Base-by-base conservation (phyloP, 305 asterid species). In the Fraxinus ornus region DNA sequence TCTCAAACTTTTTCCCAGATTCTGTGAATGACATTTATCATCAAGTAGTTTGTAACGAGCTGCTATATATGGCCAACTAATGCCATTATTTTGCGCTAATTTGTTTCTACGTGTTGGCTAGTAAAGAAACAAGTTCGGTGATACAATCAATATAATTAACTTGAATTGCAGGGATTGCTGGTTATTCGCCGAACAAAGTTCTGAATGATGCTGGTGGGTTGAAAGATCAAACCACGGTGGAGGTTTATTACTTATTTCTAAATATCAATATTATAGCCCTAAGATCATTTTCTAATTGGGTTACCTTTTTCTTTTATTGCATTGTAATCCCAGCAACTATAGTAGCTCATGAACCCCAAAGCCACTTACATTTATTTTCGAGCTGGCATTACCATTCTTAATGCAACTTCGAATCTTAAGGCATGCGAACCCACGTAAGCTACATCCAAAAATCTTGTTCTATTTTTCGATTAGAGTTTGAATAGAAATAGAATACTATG, bases 251-350 rank as follows among this genome's bases (percentile, higher is more conserved):
- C 13, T 39, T 39, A 39, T 8, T 39, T 39, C 12, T 9, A 10
- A 9, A 39, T 39, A 39, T 39, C 47, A 39, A 8, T 9, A 39
- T 39, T 39, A 39, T 39, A 39, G 49, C 49, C 15, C 9, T 39
- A 39, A 39, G 49, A 39, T 39, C 49, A 39, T 39, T 39, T 24
- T 88, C 89, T 44, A 88, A 87, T 39, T 79, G 87, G 89, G 93
- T 91, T 76, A 91, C 97, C 82, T 92, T 91, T 88, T 89, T 92
- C 91, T 88, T 94, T 82, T 94, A 92, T 90, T 92, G 94, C 85
- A 75, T 92, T 4, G 92, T 92, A 13, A 88, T 92, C 80, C 98
- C 94, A 21, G 92, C 94, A 24, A 90, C 95, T 30, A 86, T 92
- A 82, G 64, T 91, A 76, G 90, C 91, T 37, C 96, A 97, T 28